These are phyloP conservation scores for Lyophyllum semitale DNA, from an alignment of 768 basidiomycete species.

Conservation along the genomic window DNA sequence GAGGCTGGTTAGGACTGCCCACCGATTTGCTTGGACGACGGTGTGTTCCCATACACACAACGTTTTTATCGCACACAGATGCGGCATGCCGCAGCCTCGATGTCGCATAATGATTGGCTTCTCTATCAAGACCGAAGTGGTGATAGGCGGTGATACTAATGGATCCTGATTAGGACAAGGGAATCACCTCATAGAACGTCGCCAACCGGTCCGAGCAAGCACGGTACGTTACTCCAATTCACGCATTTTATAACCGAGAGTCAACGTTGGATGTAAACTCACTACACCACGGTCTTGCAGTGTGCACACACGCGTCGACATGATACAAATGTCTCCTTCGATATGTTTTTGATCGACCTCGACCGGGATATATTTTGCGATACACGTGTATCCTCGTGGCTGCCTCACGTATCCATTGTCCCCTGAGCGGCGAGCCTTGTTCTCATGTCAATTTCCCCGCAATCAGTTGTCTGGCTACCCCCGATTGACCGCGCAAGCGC, in stretches of 20 bases:
- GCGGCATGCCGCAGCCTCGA: not conserved
- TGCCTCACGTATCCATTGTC: not conserved
- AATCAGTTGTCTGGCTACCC: not conserved
- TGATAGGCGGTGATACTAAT: not conserved
- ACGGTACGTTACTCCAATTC: not conserved
- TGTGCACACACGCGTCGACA: not conserved
- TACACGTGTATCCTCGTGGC: constrained; percentile 5
- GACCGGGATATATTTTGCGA: not conserved
- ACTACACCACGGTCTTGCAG: not conserved
- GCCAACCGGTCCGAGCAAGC: not conserved
- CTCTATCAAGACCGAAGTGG: no score
- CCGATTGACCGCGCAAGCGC: constrained; percentile 2
- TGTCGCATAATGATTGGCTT: not conserved
- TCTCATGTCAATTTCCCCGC: constrained; percentile 11
- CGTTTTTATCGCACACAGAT: not conserved
- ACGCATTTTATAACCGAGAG: no score
- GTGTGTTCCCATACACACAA: not conserved
- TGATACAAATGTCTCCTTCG: not conserved
- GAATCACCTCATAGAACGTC: not conserved
- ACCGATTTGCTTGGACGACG: not conserved
- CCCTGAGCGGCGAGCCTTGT: not conserved
- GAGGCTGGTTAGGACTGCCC: not conserved
- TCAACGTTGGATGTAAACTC: no score
- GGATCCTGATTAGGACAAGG: not conserved
- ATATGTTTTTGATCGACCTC: not conserved